phyloP scores from a whole-genome alignment of 352 stramenopile species.

The Phytophthora megakarya region DNA sequence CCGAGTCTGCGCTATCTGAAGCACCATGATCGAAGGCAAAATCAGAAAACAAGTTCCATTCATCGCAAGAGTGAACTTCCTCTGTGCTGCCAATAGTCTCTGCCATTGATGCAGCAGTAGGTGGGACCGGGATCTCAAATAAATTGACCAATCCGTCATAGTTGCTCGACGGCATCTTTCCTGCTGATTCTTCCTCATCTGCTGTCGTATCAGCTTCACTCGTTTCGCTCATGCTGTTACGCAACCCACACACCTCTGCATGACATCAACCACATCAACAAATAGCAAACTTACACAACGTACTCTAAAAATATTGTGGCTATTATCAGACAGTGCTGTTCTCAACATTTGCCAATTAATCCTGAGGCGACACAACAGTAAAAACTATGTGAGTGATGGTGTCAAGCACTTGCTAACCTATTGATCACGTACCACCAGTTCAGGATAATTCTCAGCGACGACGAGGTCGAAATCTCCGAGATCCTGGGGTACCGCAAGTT shows the following conservation, averaged over 20 bases:
- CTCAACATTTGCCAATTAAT: slow-evolving; percentile 22
- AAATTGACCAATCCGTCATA: neutral
- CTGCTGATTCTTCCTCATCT: slow-evolving; percentile 13
- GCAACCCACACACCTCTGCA: slow-evolving; percentile 9
- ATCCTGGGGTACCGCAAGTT: slow-evolving; percentile 30
- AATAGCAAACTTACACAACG: slow-evolving; percentile 19
- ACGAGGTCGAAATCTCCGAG: slow-evolving; percentile 45
- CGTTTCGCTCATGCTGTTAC: slow-evolving; percentile 18
- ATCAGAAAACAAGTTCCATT: slow-evolving; percentile 46
- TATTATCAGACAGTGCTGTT: neutral
- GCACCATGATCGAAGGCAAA: neutral
- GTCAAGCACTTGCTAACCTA: neutral
- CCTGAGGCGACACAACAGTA: slow-evolving; percentile 17
- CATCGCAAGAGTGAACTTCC: slow-evolving; percentile 41
- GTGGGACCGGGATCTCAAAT: slow-evolving; percentile 8
- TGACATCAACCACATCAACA: slow-evolving; percentile 7
- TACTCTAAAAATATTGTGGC: slow-evolving; percentile 38
- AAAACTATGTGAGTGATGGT: neutral
- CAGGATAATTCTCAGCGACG: slow-evolving; percentile 44
- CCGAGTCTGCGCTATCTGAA: slow-evolving; percentile 14
- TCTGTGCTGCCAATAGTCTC: slow-evolving; percentile 51
- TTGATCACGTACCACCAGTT: slow-evolving; percentile 45
- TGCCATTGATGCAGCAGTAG: slow-evolving; percentile 37
- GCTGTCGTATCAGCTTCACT: slow-evolving; percentile 3
- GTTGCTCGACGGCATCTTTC: neutral